Evolutionary conservation across 257 asterid species (phyloP).

Genomic region (Avicennia marina): DNA sequence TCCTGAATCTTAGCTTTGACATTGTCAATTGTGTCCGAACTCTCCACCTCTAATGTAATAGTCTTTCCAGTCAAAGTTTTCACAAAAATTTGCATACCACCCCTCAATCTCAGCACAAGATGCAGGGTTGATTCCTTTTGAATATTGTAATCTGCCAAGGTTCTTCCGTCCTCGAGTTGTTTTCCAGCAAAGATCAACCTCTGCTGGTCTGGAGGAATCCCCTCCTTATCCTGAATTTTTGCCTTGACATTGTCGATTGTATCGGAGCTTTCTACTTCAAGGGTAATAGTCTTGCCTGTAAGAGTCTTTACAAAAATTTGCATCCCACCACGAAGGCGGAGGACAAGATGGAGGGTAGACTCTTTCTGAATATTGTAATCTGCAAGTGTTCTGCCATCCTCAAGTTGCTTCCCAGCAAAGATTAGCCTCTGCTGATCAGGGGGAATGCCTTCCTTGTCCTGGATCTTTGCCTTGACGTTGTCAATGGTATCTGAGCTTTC

Average conservation of each 20-base stretch:
- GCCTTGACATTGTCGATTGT: conserved; percentile 16
- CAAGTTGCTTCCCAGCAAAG: conserved; percentile 20
- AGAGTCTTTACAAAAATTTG: conserved; percentile 19
- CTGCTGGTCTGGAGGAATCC: conserved; percentile 18
- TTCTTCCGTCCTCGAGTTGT: conserved; percentile 26
- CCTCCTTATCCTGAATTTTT: conserved; percentile 24
- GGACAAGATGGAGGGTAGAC: conserved; percentile 26
- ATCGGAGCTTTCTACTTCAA: conserved; percentile 21
- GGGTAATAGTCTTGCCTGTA: conserved; percentile 16
- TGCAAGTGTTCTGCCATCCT: conserved; percentile 21
- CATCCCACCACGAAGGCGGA: conserved; percentile 24
- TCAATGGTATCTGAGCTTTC: conserved; percentile 1
- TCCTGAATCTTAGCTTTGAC: conserved; percentile 23
- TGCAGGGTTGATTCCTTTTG: conserved; percentile 28
- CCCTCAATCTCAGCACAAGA: conserved; percentile 18
- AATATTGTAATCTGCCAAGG: conserved; percentile 26
- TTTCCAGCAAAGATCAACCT: conserved; percentile 25
- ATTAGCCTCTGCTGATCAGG: background rate
- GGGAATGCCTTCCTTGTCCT: conserved; percentile 6
- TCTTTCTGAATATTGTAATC: conserved; percentile 28
- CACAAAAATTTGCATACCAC: conserved; percentile 22
- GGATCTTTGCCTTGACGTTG: conserved; percentile 1
- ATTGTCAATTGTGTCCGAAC: conserved; percentile 18
- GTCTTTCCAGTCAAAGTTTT: conserved; percentile 20
- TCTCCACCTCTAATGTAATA: conserved; percentile 19